These are phyloP conservation scores for Capsaspora owczarzaki DNA, from an alignment of 78 protist species.

Conservation along the genomic window DNA sequence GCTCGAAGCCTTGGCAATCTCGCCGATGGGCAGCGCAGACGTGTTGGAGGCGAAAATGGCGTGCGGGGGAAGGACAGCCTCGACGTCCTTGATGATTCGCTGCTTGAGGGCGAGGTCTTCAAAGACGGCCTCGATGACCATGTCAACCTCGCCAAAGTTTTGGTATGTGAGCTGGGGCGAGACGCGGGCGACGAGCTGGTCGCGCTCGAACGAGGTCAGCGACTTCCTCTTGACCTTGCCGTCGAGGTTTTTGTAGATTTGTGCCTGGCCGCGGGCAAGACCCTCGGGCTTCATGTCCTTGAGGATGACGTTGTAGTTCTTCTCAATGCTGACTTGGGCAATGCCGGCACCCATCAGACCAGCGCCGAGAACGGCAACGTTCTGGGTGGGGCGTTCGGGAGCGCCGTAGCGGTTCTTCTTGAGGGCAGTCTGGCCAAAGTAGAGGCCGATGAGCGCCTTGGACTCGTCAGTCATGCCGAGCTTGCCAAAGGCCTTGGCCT, in stretches of 20 bases:
- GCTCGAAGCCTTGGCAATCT: neutral
- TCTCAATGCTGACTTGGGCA: conserved; percentile 12
- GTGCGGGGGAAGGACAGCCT: neutral
- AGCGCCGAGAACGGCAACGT: conserved; percentile 1
- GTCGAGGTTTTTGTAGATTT: neutral
- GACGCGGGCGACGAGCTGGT: conserved; percentile 20
- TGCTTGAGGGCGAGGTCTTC: neutral
- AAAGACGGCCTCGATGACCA: conserved; percentile 63
- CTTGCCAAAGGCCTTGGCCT: conserved; percentile 49
- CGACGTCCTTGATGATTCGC: conserved; percentile 31
- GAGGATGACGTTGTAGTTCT: neutral
- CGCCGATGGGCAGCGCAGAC: conserved; percentile 27
- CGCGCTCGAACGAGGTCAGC: conserved; percentile 7
- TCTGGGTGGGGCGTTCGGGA: conserved; percentile 1
- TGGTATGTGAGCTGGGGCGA: conserved; percentile 48
- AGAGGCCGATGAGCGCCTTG: conserved; percentile 25
- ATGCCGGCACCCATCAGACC: conserved; percentile 39
- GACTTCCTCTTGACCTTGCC: neutral
- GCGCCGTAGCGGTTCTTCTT: conserved; percentile 46
- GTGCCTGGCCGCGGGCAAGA: neutral
- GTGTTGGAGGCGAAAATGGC: conserved; percentile 46
- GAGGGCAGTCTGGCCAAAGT: conserved; percentile 35
- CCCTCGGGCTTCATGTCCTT: neutral
- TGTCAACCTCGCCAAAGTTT: too few species aligned
- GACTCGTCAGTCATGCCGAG: conserved; percentile 42